Conservation (phyloP, 352 stramenopile species). For the Pythium myriotylum region DNA sequence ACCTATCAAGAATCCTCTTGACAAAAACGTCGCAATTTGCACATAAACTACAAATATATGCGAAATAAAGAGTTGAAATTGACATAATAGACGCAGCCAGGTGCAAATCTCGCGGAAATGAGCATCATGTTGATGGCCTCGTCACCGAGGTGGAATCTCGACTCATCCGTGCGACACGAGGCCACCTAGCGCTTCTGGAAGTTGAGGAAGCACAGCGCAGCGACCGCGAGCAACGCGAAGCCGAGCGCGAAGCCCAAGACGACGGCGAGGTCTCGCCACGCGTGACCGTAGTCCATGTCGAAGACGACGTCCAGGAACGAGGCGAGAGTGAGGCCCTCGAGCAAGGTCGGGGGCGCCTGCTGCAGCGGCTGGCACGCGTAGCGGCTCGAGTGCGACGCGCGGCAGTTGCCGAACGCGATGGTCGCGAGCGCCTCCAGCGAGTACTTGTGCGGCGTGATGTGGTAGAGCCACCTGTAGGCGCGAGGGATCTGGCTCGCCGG, state of each 20-base stretch:
- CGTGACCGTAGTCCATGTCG: slow-evolving; percentile 12
- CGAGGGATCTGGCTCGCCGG: slow-evolving; percentile 30
- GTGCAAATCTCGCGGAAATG: too few relatives aligned
- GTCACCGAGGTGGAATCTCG: too few relatives aligned
- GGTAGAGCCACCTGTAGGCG: slow-evolving; percentile 47
- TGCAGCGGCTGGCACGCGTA: slow-evolving; percentile 5
- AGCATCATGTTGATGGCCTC: too few relatives aligned
- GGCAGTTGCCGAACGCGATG: slow-evolving; percentile 34
- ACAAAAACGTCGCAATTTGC: too few relatives aligned
- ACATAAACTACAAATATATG: too few relatives aligned
- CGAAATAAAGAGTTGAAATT: too few relatives aligned
- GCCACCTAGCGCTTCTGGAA: too few relatives aligned
- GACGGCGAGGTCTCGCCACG: slow-evolving; percentile 21
- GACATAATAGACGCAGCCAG: too few relatives aligned
- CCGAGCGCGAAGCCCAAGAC: slow-evolving; percentile 8
- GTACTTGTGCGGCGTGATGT: slow-evolving; percentile 40
- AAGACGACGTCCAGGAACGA: slow-evolving; percentile 37
- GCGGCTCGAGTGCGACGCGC: slow-evolving; percentile 13
- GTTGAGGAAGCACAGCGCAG: slow-evolving; percentile 28
- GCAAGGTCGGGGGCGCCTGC: slow-evolving; percentile 13
- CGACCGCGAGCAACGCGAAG: slow-evolving; percentile 14
- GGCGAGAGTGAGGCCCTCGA: slow-evolving; percentile 33
- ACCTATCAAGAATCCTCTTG: too few relatives aligned
- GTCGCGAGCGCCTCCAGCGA: slow-evolving; percentile 30
- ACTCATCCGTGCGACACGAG: too few relatives aligned